Conservation (phyloP, 495 filamentous ascomycete genomes). For the Xylona heveae region DNA sequence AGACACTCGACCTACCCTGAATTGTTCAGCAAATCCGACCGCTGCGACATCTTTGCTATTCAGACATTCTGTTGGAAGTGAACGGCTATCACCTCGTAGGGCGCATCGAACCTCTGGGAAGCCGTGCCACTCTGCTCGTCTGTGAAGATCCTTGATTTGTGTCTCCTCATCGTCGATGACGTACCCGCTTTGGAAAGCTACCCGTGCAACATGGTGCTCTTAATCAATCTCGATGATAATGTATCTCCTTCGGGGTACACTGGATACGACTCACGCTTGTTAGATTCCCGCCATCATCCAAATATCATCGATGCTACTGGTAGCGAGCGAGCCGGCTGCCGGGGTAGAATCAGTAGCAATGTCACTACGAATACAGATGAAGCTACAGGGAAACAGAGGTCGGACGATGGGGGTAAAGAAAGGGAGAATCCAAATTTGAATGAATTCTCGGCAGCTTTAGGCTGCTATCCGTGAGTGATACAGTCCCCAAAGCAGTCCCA, state of each 20-base stretch:
- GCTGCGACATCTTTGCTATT: too few species aligned
- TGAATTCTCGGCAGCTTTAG: constrained; percentile 54
- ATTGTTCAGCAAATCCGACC: too few species aligned
- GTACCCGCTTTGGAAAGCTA: too few species aligned
- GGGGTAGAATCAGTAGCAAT: constrained; percentile 3
- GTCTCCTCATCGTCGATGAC: too few species aligned
- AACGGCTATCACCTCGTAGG: too few species aligned
- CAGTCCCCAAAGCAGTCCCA: constrained; percentile 6
- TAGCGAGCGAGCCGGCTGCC: background rate
- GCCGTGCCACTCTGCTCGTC: too few species aligned
- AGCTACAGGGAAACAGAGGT: constrained; percentile 5
- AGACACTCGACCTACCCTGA: too few species aligned
- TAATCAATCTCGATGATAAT: background rate
- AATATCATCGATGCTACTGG: background rate
- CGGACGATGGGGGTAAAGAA: constrained; percentile 12
- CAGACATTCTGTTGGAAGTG: too few species aligned
- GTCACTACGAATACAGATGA: constrained; percentile 7
- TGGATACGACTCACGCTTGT: background rate
- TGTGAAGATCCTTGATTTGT: too few species aligned
- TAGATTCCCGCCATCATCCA: background rate
- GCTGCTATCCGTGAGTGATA: constrained; percentile 65
- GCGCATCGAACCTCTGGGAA: too few species aligned
- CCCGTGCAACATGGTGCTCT: background rate
- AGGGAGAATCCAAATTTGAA: constrained; percentile 42
- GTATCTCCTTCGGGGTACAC: background rate